These are phyloP conservation scores for Fraxinus sp. DNA, from an alignment of 305 asterid species.

Conservation along the genomic window DNA sequence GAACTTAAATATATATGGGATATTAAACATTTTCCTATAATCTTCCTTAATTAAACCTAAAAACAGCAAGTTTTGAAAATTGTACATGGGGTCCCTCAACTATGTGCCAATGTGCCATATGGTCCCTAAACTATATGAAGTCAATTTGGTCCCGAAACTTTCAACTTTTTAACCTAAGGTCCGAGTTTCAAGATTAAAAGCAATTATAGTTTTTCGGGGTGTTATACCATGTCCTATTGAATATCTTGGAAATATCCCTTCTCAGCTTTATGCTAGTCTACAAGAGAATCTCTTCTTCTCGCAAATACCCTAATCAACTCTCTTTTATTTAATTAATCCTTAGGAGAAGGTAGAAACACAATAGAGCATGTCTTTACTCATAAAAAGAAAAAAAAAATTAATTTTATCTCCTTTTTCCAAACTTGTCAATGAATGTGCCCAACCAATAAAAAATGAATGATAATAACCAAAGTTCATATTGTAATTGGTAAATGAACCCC, in stretches of 20 bases:
- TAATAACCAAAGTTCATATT: neutral
- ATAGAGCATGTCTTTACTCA: neutral
- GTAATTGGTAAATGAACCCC: neutral
- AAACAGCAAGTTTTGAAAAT: too few relatives aligned
- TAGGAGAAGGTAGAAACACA: neutral
- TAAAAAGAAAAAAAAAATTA: neutral
- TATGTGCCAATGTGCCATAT: too few relatives aligned
- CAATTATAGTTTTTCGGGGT: neutral
- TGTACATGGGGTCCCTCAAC: too few relatives aligned
- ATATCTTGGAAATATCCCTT: neutral
- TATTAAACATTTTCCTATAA: too few relatives aligned
- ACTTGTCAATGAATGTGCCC: neutral
- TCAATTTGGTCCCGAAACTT: neutral
- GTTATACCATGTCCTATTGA: neutral
- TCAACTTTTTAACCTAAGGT: too few relatives aligned
- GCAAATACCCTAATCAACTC: neutral
- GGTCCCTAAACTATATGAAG: neutral
- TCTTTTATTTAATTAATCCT: neutral
- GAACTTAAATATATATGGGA: too few relatives aligned
- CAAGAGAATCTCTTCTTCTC: neutral
- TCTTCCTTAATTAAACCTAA: too few relatives aligned
- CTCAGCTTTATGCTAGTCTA: neutral
- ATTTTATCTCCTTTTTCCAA: neutral
- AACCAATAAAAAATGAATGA: neutral
- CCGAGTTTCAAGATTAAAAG: too few relatives aligned